Base-by-base conservation (phyloP, 148 eudicot species). In the Silene uniflora region DNA sequence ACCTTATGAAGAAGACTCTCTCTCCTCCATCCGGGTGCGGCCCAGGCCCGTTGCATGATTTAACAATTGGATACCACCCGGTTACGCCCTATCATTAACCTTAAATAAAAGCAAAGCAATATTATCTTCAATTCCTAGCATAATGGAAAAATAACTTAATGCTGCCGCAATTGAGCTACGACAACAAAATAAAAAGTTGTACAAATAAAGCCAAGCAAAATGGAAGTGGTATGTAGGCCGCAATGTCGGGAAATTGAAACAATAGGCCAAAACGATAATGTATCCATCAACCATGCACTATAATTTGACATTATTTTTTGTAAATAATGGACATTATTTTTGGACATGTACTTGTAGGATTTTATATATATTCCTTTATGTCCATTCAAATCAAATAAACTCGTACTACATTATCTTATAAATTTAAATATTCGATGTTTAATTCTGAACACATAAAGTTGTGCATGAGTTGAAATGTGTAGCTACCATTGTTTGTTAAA, bases 261-360 rank as follows among this genome's bases (percentile, higher is more conserved):
- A 72, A 72, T 72, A 65, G 23, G 68, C 83, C 83, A 80, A 76
- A 71, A 75, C 72, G 25, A 72, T 55, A 56, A 75, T 70, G 75
- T 61, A 71, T 75, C 71, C 64, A 69, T 10, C 68, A 67, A 14
- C 68, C 52, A 49, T 62, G 17, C 42, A 62, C n/a, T 66, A 63
- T 29, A 42, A 19, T 62, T 78, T 35, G 62, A 76, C 74, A 60
- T 23, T 25, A 23, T 66, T 29, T 32, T 29, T 29, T 29, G 3
- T 12, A 10, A 0, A 25, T 25, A 62, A 62, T 72, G 74, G 74
- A 72, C 74, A 9, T 77, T 71, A 56, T 77, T 77, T 62, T 77
- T 71, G 64, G 71, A 16, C 75, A 24, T 70, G 61, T 62, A 42
- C 39, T 19, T 49, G 5, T 16, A 5, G 35, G 35, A 32, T 32